phyloP scores from a whole-genome alignment of 1,284 basidiomycete species.

The Austroboletus niveus region DNA sequence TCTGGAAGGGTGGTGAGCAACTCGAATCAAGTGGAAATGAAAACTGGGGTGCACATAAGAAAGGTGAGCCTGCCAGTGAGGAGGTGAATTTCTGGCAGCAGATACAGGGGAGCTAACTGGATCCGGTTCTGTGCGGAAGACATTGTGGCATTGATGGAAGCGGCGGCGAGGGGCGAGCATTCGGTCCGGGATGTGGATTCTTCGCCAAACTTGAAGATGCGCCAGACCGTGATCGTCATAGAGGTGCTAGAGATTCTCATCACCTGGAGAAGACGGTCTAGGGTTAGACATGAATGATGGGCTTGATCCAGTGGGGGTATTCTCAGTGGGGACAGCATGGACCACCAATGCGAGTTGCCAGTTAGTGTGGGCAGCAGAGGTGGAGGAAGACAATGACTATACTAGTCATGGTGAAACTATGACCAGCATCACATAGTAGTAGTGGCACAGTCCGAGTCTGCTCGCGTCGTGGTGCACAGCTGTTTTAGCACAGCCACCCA shows the following conservation, averaged over 20 bases:
- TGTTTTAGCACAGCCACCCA: too few species aligned
- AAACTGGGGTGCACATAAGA: slow-evolving; percentile 20
- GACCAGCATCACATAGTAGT: too few species aligned
- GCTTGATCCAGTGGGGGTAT: slow-evolving; percentile 11
- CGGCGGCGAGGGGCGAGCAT: slow-evolving; percentile 19
- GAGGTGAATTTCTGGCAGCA: slow-evolving; percentile 12
- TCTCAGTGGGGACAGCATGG: neutral
- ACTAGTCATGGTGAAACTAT: too few species aligned
- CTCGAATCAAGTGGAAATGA: neutral
- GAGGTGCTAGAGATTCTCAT: slow-evolving; percentile 66
- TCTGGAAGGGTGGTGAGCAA: slow-evolving; percentile 7
- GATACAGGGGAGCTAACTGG: slow-evolving; percentile 7
- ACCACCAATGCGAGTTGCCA: neutral
- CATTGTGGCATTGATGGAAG: slow-evolving; percentile 14
- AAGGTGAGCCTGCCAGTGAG: slow-evolving; percentile 9
- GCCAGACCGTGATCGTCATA: slow-evolving; percentile 66
- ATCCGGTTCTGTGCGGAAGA: slow-evolving; percentile 25
- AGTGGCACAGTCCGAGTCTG: too few species aligned
- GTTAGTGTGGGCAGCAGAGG: slow-evolving; percentile 3
- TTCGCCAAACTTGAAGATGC: slow-evolving; percentile 48
- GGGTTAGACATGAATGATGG: slow-evolving; percentile 32
- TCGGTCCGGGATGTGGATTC: slow-evolving; percentile 32
- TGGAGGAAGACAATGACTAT: neutral
- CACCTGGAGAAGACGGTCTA: slow-evolving; percentile 44
- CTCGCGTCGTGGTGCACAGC: too few species aligned